A percentile compares a stretch with the other conserved stretches of the same genome.
phyloP scores from a whole-genome alignment of 805 yeast species.

The Cyberlindnera euphorbiae region DNA sequence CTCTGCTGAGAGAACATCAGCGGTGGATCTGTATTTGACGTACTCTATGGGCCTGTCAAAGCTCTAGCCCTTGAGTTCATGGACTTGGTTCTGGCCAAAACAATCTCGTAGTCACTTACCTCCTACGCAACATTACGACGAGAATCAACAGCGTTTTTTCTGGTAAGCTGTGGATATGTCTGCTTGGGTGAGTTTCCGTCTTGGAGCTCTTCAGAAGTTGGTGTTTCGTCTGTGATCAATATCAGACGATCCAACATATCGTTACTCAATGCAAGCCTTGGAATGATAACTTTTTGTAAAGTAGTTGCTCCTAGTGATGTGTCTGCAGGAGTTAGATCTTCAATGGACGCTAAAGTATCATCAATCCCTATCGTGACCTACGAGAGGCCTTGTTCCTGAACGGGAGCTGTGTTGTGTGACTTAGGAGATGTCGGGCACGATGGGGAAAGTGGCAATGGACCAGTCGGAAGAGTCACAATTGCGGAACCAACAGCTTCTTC shows the following conservation, averaged over 20 bases:
- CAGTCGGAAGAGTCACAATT: too few species aligned
- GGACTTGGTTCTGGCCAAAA: neutral
- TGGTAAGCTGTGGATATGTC: too few species aligned
- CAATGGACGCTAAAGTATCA: neutral
- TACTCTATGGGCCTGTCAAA: neutral
- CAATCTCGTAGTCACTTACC: conserved; percentile 1
- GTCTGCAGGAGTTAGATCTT: too few species aligned
- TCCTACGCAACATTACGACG: conserved; percentile 1
- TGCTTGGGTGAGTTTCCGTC: too few species aligned
- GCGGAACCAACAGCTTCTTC: neutral
- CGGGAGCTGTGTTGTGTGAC: too few species aligned
- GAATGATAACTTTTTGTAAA: neutral
- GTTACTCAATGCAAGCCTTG: conserved; percentile 4
- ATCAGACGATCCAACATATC: conserved; percentile 8
- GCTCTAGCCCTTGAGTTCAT: neutral
- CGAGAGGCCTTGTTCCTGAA: too few species aligned
- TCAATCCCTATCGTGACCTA: too few species aligned
- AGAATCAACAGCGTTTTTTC: too few species aligned
- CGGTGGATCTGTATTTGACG: conserved; percentile 6
- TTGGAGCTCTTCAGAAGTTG: too few species aligned
- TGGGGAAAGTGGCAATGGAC: too few species aligned
- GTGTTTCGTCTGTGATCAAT: conserved; percentile 1
- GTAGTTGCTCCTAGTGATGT: too few species aligned
- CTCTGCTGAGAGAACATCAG: conserved; percentile 9
- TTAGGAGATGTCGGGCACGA: too few species aligned